A percentile compares a stretch with the other conserved stretches of the same genome.
phyloP scores from a whole-genome alignment of 352 stramenopile genomes.

The Globisporangium paroecandrum region DNA sequence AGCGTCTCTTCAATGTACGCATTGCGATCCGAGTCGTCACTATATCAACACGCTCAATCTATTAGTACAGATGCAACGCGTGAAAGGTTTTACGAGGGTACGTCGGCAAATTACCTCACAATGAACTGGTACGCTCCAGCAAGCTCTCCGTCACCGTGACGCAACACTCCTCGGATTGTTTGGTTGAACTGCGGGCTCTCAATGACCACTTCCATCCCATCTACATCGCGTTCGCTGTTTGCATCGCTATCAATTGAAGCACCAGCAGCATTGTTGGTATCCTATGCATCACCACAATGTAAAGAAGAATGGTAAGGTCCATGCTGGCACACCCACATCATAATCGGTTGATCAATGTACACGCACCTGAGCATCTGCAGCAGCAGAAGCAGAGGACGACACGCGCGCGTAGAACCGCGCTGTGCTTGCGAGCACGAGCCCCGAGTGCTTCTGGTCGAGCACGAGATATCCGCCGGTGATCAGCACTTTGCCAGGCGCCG shows the following conservation, averaged over 20 bases:
- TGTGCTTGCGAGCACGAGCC: conserved; percentile 89
- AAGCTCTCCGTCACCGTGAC: conserved; percentile 10
- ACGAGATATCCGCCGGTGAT: conserved; percentile 96
- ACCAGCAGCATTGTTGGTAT: too few relatives aligned
- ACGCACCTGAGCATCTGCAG: background rate
- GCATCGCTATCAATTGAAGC: background rate
- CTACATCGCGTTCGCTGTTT: background rate
- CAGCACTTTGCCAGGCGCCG: conserved; percentile 95
- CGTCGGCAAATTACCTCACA: conserved; percentile 21
- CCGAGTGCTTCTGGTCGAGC: conserved; percentile 87
- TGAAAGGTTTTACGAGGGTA: background rate
- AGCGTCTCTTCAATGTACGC: conserved; percentile 91
- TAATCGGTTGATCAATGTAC: background rate
- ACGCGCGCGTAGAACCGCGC: conserved; percentile 90
- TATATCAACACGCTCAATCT: conserved; percentile 9
- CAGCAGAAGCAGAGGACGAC: conserved; percentile 25
- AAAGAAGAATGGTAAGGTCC: background rate
- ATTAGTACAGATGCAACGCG: background rate
- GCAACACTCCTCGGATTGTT: conserved; percentile 34
- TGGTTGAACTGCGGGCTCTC: conserved; percentile 91
- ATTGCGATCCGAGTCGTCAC: conserved; percentile 59
- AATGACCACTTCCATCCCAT: conserved; percentile 37
- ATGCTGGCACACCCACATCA: background rate
- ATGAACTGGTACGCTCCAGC: conserved; percentile 25
- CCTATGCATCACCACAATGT: too few relatives aligned